Base-by-base conservation (phyloP, 1,284 basidiomycete species). In the Cryptococcus maquisensis region DNA sequence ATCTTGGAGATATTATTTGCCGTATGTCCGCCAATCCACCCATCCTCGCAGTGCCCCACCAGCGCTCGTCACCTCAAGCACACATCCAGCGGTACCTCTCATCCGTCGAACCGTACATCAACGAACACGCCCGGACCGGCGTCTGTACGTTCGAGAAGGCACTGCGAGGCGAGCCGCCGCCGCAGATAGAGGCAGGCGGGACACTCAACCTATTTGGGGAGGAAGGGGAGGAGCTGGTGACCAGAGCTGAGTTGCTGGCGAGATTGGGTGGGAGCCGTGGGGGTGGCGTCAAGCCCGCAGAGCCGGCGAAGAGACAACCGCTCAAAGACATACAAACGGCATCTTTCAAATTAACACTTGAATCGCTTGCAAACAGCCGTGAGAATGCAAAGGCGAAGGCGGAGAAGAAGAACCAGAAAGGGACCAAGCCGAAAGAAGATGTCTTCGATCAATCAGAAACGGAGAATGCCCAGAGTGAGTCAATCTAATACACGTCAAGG, bases 11-110 rank as follows among this genome's bases (percentile, higher is more conserved):
- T n/a, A n/a, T n/a, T n/a, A n/a, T n/a, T 42, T 12, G 4, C 15
- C 20, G 10, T 16, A 63, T 66, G 64, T 48, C 64, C 1, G 49
- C 55, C 26, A 66, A 66, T 26, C 62, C 64, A 7, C 58, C 56
- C 12, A 63, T 66, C 26, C 42, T 49, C 28, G 35, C 56, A 12
- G 39, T 63, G 32, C 55, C 61, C 12, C 43, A 26, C 4, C 57
- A 59, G 24, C 15, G n/a, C 4, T n/a, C 49, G 16, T 50, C 60
- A 9, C 55, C 57, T 5, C n/a, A 47, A 13, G 24, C 45, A 2
- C 52, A 55, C 36, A 58, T 65, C 23, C 42, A 54, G n/a, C 47
- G 57, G 3, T 65, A 53, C 49, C 52, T 61, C 7, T 20, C 50
- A n/a, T 61, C 61, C 6, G 16, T 65, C n/a, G 49, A 38, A 15